Evolutionary conservation across 352 stramenopile genomes (phyloP), one percentile per base, ranked within the genome.

Genomic region (Globisporangium spinosum): DNA sequence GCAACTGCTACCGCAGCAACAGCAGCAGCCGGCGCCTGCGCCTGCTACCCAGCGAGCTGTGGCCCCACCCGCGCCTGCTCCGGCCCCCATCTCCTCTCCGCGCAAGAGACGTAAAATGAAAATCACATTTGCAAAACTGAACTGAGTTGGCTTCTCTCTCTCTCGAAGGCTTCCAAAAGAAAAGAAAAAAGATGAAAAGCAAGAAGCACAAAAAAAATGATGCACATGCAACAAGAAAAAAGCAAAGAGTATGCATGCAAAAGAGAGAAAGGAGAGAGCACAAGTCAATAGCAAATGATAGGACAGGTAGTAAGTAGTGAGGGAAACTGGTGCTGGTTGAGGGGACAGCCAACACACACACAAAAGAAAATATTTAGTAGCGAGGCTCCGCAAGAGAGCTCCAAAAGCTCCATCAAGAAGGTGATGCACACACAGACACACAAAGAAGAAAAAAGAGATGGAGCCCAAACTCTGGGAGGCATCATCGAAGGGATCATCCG

Each of bases 51-150:
- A 35, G 65, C 85, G 88, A 60, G 70, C 75, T 13, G 64, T 74
- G 67, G 70, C 83, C 65, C 64, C 73, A 58, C 64, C 73, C 22
- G 65, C 72, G 22, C 77, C 79, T 64, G 73, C 83, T 56, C 62
- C 75, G 60, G 75, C 67, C 35, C 64, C 73, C 5, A 75, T 84
- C 51, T 82, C 85, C 49, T 93, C 87, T 57, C 87, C 87, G 57
- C 87, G 87, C 77, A 95, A 95, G 74, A 83, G 87, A 83, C 87
- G 87, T 89, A 95, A 95, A 89, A 95, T 95, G 87, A 95, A 95
- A 90, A 95, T 95, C 78, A 91, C 84, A 77, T 95, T 95, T 89
- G 79, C 72, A 70, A 92, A 94, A 90, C 77, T 93, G 71, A 89
- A 87, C 79, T 95, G 80, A 94, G 71, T 72, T 65, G 32, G 20